These are phyloP conservation scores for Exophiala sideris DNA, from an alignment of 2,329 filamentous ascomycete species.

Conservation along the genomic window DNA sequence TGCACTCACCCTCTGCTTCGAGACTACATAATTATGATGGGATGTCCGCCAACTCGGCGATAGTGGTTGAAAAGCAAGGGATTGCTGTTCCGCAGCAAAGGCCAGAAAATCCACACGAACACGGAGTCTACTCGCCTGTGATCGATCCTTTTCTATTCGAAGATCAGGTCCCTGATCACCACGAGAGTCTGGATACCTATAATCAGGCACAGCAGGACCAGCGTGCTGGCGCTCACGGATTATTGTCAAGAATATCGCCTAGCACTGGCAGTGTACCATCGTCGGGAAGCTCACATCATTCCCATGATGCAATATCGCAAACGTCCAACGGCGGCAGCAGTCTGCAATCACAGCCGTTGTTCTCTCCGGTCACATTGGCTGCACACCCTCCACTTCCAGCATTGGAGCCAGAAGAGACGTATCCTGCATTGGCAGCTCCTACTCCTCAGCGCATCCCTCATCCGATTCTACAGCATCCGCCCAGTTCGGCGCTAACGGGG, in stretches of 20 bases:
- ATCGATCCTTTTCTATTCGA: constrained; percentile 15
- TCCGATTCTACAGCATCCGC: constrained; percentile 20
- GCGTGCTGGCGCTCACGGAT: constrained; percentile 6
- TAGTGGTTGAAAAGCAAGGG: constrained; percentile 28
- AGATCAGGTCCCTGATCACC: neutral
- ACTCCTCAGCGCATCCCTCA: constrained; percentile 21
- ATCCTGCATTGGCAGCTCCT: constrained; percentile 21
- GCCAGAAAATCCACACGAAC: constrained; percentile 28
- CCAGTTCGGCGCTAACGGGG: constrained; percentile 2
- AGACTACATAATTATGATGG: constrained; percentile 39
- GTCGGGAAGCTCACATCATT: constrained; percentile 29
- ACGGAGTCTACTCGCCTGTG: neutral
- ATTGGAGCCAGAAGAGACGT: constrained; percentile 27
- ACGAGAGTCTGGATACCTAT: constrained; percentile 30
- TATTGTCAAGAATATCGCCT: constrained; percentile 35
- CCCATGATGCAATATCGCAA: constrained; percentile 10
- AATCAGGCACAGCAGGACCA: constrained; percentile 29
- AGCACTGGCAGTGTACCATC: constrained; percentile 31
- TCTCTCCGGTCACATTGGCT: constrained; percentile 37
- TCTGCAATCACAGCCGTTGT: constrained; percentile 36
- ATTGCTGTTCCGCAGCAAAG: constrained; percentile 35
- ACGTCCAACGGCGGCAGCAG: constrained; percentile 16
- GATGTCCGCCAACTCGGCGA: constrained; percentile 32
- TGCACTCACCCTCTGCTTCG: constrained; percentile 47
- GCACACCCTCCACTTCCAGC: constrained; percentile 33